Percentiles rank a stretch among this genome's conserved stretches.
Conservation (phyloP, 352 stramenopile species). For the Lagenidium sp. region DNA sequence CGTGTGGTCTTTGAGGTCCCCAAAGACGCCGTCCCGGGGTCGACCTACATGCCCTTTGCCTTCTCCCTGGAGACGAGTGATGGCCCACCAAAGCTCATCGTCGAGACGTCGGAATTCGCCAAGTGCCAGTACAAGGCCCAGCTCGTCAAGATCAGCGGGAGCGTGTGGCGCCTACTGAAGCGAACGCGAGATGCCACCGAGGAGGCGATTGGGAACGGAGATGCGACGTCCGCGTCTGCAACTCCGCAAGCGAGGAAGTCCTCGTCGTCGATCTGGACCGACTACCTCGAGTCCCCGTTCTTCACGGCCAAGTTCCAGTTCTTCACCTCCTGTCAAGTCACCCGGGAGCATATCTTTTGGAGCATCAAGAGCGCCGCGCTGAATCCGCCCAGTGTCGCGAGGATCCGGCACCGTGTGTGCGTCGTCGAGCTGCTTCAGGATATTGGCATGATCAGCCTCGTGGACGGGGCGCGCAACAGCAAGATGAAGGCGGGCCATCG, state of each 20-base stretch:
- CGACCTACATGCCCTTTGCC: slow-evolving; percentile 39
- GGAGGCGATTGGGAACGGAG: not conserved
- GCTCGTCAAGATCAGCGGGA: slow-evolving; percentile 33
- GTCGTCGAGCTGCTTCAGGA: slow-evolving; percentile 57
- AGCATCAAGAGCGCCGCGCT: slow-evolving; percentile 59
- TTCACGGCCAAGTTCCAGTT: slow-evolving; percentile 60
- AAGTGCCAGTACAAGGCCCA: slow-evolving; percentile 68
- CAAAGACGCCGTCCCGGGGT: slow-evolving; percentile 23
- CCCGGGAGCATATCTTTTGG: slow-evolving; percentile 60
- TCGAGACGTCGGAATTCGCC: slow-evolving; percentile 56
- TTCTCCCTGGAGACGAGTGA: slow-evolving; percentile 38
- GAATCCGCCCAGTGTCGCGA: slow-evolving; percentile 42
- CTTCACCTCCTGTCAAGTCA: slow-evolving; percentile 69
- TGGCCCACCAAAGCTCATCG: slow-evolving; percentile 27
- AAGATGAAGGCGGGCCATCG: no score
- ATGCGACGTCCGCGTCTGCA: not conserved
- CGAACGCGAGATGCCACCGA: slow-evolving; percentile 18
- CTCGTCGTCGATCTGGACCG: slow-evolving; percentile 28
- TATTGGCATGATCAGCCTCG: slow-evolving; percentile 39
- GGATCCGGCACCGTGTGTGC: slow-evolving; percentile 52
- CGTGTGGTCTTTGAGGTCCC: slow-evolving; percentile 63
- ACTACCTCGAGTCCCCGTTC: slow-evolving; percentile 65
- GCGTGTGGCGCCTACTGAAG: slow-evolving; percentile 38
- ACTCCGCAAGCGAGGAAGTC: no score
- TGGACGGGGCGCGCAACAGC: slow-evolving; percentile 9